Conservation (phyloP, 2,329 filamentous ascomycete species). For the Paraphoma sp. region DNA sequence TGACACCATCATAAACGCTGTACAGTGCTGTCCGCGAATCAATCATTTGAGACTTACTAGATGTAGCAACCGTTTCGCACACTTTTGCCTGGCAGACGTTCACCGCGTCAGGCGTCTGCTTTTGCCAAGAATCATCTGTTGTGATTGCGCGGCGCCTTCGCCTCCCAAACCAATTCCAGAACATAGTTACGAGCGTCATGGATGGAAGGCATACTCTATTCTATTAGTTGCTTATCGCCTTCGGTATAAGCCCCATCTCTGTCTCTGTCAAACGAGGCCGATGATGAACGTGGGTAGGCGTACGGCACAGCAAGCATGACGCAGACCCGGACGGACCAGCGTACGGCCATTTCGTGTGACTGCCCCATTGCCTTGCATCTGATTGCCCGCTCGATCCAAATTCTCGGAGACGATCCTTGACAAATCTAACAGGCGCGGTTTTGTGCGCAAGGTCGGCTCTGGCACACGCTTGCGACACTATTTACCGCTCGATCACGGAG, state of each 20-base stretch:
- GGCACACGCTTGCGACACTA: not conserved
- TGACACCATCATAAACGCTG: no score
- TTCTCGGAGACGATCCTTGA: not conserved
- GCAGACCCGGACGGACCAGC: not conserved
- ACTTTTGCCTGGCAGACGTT: not conserved
- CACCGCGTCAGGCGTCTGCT: not conserved
- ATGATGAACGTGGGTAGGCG: not conserved
- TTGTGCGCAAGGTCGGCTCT: not conserved
- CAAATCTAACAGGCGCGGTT: not conserved
- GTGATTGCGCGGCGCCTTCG: not conserved
- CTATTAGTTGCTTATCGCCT: not conserved
- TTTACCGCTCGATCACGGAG: not conserved
- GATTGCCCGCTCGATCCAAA: not conserved
- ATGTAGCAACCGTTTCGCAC: conserved; percentile 6
- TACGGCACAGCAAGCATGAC: not conserved
- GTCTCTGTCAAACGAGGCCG: no score
- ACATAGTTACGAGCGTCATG: not conserved
- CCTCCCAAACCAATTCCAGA: not conserved
- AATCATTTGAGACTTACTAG: conserved; percentile 13
- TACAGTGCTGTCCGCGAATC: not conserved
- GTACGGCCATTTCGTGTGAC: not conserved
- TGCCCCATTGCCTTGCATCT: not conserved
- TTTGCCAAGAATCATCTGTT: conserved; percentile 11
- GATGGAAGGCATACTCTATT: not conserved
- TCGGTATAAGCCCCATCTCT: not conserved